These are phyloP conservation scores for Asterionellopsis glacialis DNA, from an alignment of 108 stramenopile genomes.

Conservation along the genomic window DNA sequence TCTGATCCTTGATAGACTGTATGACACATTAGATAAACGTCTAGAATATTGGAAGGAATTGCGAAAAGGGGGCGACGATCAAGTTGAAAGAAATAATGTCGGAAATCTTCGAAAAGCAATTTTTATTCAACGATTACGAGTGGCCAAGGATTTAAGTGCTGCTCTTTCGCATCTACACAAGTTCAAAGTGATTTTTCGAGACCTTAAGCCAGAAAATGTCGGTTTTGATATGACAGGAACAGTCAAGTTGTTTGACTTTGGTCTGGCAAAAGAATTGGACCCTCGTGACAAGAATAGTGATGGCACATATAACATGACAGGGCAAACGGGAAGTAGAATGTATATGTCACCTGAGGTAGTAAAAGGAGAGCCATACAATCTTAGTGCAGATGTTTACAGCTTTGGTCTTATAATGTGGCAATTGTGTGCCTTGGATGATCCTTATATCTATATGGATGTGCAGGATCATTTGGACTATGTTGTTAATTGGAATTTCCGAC, in stretches of 20 bases:
- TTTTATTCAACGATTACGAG: slow-evolving; percentile 12
- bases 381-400: slow-evolving; percentile 59
- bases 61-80: slow-evolving; percentile 23
- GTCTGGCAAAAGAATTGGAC: slow-evolving; percentile 58
- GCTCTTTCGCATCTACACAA: not conserved
- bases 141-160: not conserved
- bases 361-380: slow-evolving; percentile 69
- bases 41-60: slow-evolving; percentile 62
- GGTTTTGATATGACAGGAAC: slow-evolving; percentile 57
- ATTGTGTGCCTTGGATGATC: slow-evolving; percentile 47
- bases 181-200: slow-evolving; percentile 13
- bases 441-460: slow-evolving; percentile 53
- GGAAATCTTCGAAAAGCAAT: slow-evolving; percentile 14
- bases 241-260: slow-evolving; percentile 64
- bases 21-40: slow-evolving; percentile 64
- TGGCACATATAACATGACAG: slow-evolving; percentile 37
- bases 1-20: slow-evolving; percentile 60
- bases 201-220: slow-evolving; percentile 60
- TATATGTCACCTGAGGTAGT: slow-evolving; percentile 59
- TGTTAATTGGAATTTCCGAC: slow-evolving; percentile 47
- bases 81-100: not conserved
- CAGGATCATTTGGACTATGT: slow-evolving; percentile 47
- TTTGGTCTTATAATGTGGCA: slow-evolving; percentile 75
- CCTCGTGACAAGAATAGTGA: slow-evolving; percentile 5
- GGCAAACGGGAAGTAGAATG: slow-evolving; percentile 65